Evolutionary conservation across 441 rosid genomes (phyloP), one percentile per base, ranked within the genome.

Genomic region (Bruguiera hainesii): DNA sequence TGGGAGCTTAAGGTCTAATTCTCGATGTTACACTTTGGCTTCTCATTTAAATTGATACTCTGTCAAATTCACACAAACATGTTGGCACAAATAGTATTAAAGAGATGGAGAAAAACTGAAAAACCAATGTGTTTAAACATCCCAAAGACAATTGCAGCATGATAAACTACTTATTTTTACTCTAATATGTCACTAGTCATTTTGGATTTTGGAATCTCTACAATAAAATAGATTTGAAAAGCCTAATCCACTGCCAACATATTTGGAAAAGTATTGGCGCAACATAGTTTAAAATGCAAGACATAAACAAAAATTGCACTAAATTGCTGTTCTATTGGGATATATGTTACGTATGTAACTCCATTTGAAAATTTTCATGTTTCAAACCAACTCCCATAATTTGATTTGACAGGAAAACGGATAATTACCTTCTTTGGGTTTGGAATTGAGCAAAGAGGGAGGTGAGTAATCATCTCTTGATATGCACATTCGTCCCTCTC

Each of bases 401-500:
- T 42, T 3, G 16, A 55, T 23, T 55, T 3, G 9, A 3, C 18
- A 23, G 18, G 58, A 3, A 55, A 55, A 55, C 10, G 37, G 21
- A 28, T 16, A 13, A 55, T 23, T 59, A 90, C 98, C 96, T 90
- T 93, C 79, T 86, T 88, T 0, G 97, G 98, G 74, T 86, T 87
- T 49, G 91, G 80, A 72, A 93, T 90, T 46, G 98, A 93, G 81
- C 96, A 88, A 39, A 93, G 96, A 0, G 98, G 98, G 70, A 93
- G 97, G 71, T 93, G 98, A 71, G 96, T 79, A 63, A 93, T 93
- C 98, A 93, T 93, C 81, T 93, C 98, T 71, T 93, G 98, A 76
- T 93, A 93, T 13, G 98, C 97, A 73, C 98, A 96, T 79, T 96
- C 98, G 69, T 96, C 99, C 75, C 97, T 89, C 78, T 95, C 95